Conservation (phyloP, 1,284 basidiomycete genomes). For the Pseudozyma hubeiensis region DNA sequence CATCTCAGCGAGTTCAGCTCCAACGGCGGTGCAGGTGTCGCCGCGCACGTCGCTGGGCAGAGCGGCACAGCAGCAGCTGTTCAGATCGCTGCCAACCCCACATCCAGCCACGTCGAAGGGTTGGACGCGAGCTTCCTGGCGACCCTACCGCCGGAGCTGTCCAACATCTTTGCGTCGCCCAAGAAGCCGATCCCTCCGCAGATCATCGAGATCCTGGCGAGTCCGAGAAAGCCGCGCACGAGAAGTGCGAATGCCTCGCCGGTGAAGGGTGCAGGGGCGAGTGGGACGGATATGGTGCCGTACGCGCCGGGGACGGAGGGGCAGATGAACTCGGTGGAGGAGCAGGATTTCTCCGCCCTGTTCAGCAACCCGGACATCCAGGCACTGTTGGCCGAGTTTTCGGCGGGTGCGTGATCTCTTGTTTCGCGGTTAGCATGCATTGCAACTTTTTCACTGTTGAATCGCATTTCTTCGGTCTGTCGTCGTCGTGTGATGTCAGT, state of each 20-base stretch:
- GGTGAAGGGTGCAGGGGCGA: neutral
- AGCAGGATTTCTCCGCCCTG: constrained; percentile 30
- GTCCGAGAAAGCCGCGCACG: constrained; percentile 7
- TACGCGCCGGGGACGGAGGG: constrained; percentile 3
- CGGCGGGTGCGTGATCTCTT: constrained; percentile 1
- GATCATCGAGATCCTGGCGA: constrained; percentile 39
- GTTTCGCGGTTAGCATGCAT: neutral
- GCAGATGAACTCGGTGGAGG: neutral
- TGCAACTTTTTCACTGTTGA: neutral
- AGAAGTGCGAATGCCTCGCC: neutral
- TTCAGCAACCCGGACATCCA: constrained; percentile 51
- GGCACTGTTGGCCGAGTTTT: constrained; percentile 41
- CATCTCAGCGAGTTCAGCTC: constrained; percentile 56
- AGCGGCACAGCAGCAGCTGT: constrained; percentile 16
- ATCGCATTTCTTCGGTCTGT: neutral
- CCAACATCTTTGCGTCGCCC: constrained; percentile 28
- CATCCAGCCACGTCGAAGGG: neutral
- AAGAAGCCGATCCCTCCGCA: constrained; percentile 28
- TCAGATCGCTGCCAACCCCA: constrained; percentile 4
- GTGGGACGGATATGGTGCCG: constrained; percentile 6
- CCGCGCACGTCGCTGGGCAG: constrained; percentile 49
- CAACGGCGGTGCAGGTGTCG: constrained; percentile 51
- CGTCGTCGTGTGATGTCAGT: no score
- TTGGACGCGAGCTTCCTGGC: constrained; percentile 28
- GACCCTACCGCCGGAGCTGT: constrained; percentile 26